phyloP scores from a whole-genome alignment of 202 grass and related monocot genomes.

The Panicum virgatum region DNA sequence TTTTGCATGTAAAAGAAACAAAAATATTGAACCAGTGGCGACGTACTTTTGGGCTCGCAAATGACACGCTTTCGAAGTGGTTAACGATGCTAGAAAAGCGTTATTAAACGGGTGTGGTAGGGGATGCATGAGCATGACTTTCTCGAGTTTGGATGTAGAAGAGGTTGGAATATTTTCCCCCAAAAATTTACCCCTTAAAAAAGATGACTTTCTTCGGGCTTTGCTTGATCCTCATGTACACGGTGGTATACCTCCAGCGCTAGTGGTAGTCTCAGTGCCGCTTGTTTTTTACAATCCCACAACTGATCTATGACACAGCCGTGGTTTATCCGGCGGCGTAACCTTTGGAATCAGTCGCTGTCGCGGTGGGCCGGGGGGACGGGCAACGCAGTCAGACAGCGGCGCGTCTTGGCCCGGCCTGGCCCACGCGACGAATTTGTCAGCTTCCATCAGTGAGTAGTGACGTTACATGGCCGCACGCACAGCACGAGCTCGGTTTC shows the following conservation, averaged over 20 bases:
- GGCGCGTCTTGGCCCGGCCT: background rate
- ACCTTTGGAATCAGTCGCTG: background rate
- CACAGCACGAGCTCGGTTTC: background rate
- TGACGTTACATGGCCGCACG: background rate
- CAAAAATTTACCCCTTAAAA: background rate
- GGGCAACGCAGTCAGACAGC: conserved; percentile 1
- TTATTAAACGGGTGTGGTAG: background rate
- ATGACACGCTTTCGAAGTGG: background rate
- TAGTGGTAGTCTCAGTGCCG: background rate
- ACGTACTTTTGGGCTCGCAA: background rate
- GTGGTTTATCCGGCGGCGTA: background rate
- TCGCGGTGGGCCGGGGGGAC: background rate
- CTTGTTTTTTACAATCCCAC: background rate
- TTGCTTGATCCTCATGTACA: background rate
- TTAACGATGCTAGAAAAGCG: background rate
- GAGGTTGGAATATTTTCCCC: background rate
- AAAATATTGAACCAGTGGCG: background rate
- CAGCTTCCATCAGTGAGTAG: background rate
- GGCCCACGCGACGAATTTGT: background rate
- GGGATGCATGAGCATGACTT: background rate
- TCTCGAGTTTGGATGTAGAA: background rate
- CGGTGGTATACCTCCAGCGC: background rate
- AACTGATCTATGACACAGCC: background rate
- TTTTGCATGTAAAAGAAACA: background rate
- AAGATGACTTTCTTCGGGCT: background rate